A percentile compares a stretch with the other conserved stretches of the same genome.
phyloP scores from a whole-genome alignment of 2,329 filamentous ascomycete genomes.

The Claviceps fusiformis region DNA sequence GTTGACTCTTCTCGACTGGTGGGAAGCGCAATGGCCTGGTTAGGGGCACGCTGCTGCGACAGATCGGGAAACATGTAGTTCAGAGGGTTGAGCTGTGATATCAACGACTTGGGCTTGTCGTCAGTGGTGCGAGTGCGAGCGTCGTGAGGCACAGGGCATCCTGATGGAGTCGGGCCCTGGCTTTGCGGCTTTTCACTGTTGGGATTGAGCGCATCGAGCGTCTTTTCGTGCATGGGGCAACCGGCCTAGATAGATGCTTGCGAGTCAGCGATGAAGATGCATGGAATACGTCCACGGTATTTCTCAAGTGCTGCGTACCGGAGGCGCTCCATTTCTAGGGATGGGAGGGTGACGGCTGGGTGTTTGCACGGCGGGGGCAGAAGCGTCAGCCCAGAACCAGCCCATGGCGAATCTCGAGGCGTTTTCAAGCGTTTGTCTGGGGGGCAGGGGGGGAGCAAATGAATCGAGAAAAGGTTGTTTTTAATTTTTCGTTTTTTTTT shows the following conservation, averaged over 20 bases:
- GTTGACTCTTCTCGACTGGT: conserved; percentile 73
- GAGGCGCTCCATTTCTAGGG: conserved; percentile 17
- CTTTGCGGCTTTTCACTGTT: conserved; percentile 12
- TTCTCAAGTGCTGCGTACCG: conserved; percentile 13
- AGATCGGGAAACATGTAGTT: conserved; percentile 93
- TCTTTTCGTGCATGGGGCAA: conserved; percentile 46
- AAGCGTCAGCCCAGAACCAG: conserved; percentile 48
- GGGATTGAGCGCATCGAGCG: conserved; percentile 32
- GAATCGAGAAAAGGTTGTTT: background rate
- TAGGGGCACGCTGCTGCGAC: conserved; percentile 61
- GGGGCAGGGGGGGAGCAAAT: too few species aligned
- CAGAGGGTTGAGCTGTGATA: conserved; percentile 51
- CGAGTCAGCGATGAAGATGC: background rate
- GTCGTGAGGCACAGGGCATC: conserved; percentile 34
- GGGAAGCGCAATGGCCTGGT: conserved; percentile 62
- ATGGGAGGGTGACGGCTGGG: conserved; percentile 20
- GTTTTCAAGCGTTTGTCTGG: background rate
- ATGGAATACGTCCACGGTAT: background rate
- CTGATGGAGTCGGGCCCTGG: conserved; percentile 18
- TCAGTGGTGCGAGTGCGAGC: conserved; percentile 12
- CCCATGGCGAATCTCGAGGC: conserved; percentile 30
- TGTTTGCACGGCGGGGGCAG: conserved; percentile 21
- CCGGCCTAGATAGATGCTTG: conserved; percentile 23
- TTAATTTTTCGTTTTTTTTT: background rate
- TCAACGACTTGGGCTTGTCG: conserved; percentile 28